Conservation (phyloP, 306 rosid genomes). For the Potentilla sterilis region DNA sequence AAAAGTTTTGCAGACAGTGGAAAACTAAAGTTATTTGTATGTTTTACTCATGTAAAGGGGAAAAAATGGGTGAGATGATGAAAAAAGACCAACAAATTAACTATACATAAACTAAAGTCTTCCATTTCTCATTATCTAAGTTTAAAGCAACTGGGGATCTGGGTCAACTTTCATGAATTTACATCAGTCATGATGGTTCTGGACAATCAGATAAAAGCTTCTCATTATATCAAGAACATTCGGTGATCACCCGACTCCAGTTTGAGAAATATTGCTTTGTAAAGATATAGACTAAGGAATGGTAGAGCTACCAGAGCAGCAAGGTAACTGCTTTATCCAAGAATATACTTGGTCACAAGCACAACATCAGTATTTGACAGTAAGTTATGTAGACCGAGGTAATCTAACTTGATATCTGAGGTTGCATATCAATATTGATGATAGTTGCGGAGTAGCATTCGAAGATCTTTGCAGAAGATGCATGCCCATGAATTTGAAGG, state of each 20-base stretch:
- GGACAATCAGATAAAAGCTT: not conserved
- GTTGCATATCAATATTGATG: conserved; percentile 19
- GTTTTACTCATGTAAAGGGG: not conserved
- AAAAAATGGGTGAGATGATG: not conserved
- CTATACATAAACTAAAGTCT: not conserved
- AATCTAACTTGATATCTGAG: not conserved
- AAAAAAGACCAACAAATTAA: not conserved
- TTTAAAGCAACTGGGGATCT: not conserved
- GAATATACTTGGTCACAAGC: conserved; percentile 1
- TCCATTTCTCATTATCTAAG: not conserved
- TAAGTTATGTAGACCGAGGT: not conserved
- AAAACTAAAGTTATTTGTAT: not conserved
- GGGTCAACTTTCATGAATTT: not conserved
- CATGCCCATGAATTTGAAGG: conserved; percentile 74
- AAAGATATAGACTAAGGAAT: not conserved
- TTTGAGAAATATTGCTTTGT: not conserved
- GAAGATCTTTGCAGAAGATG: conserved; percentile 70
- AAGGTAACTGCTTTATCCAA: not conserved
- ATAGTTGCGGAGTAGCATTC: conserved; percentile 32
- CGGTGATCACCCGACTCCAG: not conserved
- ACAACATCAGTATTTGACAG: not conserved
- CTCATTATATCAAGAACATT: not conserved
- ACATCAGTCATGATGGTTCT: not conserved
- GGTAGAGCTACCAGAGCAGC: not conserved
- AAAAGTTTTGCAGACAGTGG: not conserved